Base-by-base conservation (phyloP, 2,329 filamentous ascomycete species). In the Fusarium sambucinum region DNA sequence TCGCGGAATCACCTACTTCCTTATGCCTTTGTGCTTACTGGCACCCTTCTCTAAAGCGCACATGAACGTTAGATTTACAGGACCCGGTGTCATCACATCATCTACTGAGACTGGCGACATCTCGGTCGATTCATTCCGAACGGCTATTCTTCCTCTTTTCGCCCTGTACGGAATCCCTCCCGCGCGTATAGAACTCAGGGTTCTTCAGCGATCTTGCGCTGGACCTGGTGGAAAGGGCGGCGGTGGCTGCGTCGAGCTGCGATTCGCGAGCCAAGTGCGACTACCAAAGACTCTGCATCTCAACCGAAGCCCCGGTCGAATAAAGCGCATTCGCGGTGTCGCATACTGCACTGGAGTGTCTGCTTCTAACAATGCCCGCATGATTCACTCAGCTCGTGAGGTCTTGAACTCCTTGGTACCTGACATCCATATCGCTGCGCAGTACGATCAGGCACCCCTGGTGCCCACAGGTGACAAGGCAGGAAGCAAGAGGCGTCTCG, bases 271-370 rank as follows among this genome's bases (percentile, higher is more conserved):
- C 78, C 96, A 99, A 80, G 91, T 99, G 14, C 89, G 95, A 37
- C 83, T 98, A 52, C 96, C 96, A 13, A 97, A 97, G 83, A 99
- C 96, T 37, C 83, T 99, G 77, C 96, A 99, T 79, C 81, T 97
- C 56, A 86, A 90, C 77, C 86, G 96, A 72, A 92, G 88, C 67
- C 89, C 94, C 0, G 96, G 96, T 10, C 86, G 92, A 57, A 91
- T 99, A 74, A 95, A 94, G 85, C 89, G 90, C 72, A 92, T 99
- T 70, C 87, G 95, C 58, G 96, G 96, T 61, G 96, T 99, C 42
- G 94, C 96, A 47, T 99, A 98, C 80, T 92, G 92, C 56, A 94
- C 93, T 1, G 96, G 96, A 46, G 94, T 98, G 1, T 92, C 92
- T 13, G 95, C 92, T 0, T 94, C 91, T 50, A 97, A 97, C 78